Percentiles rank a stretch among this genome's conserved stretches.
These are phyloP conservation scores for Cytospora leucostoma DNA, from an alignment of 2,329 filamentous ascomycete species.

Conservation along the genomic window DNA sequence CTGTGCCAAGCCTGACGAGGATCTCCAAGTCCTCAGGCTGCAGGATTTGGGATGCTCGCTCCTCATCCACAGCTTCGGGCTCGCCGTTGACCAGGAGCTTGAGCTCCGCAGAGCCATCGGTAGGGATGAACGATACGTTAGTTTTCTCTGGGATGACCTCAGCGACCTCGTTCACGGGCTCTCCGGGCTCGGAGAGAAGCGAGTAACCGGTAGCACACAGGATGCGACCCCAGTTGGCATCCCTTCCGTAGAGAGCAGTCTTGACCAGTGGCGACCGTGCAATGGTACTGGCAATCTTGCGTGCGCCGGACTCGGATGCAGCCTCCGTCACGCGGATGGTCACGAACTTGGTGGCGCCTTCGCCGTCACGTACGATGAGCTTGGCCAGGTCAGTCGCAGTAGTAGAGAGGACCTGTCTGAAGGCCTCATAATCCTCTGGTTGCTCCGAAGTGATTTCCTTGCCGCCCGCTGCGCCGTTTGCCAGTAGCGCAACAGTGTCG, in stretches of 20 bases:
- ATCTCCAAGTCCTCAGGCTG: conserved; percentile 80
- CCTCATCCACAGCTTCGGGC: conserved; percentile 77
- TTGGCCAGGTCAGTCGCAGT: conserved; percentile 86
- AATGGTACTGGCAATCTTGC: conserved; percentile 82
- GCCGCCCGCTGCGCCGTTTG: conserved; percentile 88
- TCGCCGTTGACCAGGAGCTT: conserved; percentile 78
- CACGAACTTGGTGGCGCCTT: conserved; percentile 97
- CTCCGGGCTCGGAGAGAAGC: conserved; percentile 59
- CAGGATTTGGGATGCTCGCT: conserved; percentile 73
- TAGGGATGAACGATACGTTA: conserved; percentile 76
- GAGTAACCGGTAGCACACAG: conserved; percentile 90
- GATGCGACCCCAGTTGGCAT: conserved; percentile 98
- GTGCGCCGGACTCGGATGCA: conserved; percentile 67
- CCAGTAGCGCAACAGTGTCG: conserved; percentile 91
- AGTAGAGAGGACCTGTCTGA: conserved; percentile 69
- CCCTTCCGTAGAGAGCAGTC: conserved; percentile 93
- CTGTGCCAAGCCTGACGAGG: conserved; percentile 70
- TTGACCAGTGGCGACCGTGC: conserved; percentile 93
- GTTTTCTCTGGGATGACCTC: conserved; percentile 69
- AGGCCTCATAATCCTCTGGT: conserved; percentile 66
- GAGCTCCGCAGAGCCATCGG: conserved; percentile 74
- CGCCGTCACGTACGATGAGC: conserved; percentile 91
- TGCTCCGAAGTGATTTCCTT: conserved; percentile 55
- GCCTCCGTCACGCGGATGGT: conserved; percentile 83
- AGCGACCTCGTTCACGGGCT: conserved; percentile 58